These are phyloP conservation scores for Danielia reshetovae DNA, from an alignment of 805 yeast genomes.

Conservation along the genomic window DNA sequence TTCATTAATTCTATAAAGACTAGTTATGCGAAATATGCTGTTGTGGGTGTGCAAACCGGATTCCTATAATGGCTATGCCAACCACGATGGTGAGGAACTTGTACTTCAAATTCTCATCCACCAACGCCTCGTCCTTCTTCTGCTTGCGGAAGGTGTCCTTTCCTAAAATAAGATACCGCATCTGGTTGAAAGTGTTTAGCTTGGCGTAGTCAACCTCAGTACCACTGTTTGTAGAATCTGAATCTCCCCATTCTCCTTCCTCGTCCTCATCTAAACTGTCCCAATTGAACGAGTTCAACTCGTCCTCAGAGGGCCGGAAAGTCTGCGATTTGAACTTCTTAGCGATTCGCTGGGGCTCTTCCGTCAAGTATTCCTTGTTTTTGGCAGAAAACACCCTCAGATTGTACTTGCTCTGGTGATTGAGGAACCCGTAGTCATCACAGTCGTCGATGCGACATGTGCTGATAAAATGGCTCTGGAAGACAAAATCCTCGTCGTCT, in stretches of 20 bases:
- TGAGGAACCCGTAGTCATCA: slow-evolving; percentile 10
- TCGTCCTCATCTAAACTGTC: slow-evolving; percentile 8
- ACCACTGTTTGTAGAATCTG: slow-evolving; percentile 8
- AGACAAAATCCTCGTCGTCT: slow-evolving; percentile 15
- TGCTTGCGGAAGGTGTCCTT: slow-evolving; percentile 14
- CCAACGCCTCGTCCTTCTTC: slow-evolving; percentile 22
- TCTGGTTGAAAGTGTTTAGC: slow-evolving; percentile 30
- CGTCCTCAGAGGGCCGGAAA: slow-evolving; percentile 15
- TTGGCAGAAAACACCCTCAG: slow-evolving; percentile 9
- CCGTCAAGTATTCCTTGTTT: slow-evolving; percentile 7
- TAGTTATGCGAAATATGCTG: slow-evolving; percentile 2
- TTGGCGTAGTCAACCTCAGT: slow-evolving; percentile 18
- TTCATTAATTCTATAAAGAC: too few species aligned
- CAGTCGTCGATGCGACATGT: slow-evolving; percentile 7
- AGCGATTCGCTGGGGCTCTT: slow-evolving; percentile 13
- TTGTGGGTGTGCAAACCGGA: slow-evolving; percentile 28
- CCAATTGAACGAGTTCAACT: slow-evolving; percentile 13
- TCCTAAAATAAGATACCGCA: slow-evolving; percentile 33
- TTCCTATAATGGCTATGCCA: slow-evolving; percentile 39
- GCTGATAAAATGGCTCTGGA: slow-evolving; percentile 15
- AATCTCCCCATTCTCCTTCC: slow-evolving; percentile 17
- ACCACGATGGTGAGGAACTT: slow-evolving; percentile 40
- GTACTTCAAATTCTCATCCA: slow-evolving; percentile 39
- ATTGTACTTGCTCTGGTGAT: slow-evolving; percentile 10
- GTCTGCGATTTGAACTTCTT: slow-evolving; percentile 38